A percentile compares a stretch with the other conserved stretches of the same genome.
Conservation (phyloP, 805 yeast genomes). For the Hagleromyces aurorensis region DNA sequence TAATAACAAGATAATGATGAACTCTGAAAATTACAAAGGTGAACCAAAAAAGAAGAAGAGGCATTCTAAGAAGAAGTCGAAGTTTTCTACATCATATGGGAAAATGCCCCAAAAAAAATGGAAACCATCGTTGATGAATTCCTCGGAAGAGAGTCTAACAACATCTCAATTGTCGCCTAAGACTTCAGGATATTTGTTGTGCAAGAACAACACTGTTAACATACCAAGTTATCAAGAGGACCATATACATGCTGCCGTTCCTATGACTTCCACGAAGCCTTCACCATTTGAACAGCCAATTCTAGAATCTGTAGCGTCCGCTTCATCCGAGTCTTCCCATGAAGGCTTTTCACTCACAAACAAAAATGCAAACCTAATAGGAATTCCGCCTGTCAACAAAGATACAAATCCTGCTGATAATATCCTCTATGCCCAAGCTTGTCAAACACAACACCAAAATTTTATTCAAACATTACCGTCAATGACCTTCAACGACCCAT, state of each 20-base stretch:
- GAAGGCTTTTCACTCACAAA: constrained; percentile 10
- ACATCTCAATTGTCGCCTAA: too few species aligned
- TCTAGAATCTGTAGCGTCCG: constrained; percentile 18
- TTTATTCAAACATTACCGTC: too few species aligned
- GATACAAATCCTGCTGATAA: background rate
- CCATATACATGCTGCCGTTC: too few species aligned
- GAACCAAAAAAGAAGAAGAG: constrained; percentile 9
- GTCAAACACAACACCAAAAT: too few species aligned
- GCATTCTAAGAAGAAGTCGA: constrained; percentile 3
- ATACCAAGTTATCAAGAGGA: too few species aligned
- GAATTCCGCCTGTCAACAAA: constrained; percentile 1
- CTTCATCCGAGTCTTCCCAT: constrained; percentile 19
- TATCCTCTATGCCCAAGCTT: background rate
- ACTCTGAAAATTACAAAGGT: constrained; percentile 21
- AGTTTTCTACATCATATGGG: background rate
- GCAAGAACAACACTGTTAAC: too few species aligned
- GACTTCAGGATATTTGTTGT: too few species aligned
- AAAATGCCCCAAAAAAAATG: background rate
- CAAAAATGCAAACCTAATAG: too few species aligned
- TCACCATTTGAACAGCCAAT: constrained; percentile 17
- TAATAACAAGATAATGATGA: constrained; percentile 25
- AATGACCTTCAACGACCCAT: constrained; percentile 9
- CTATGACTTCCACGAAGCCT: constrained; percentile 14
- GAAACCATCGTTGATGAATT: background rate
- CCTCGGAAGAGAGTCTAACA: background rate